Conservation (phyloP, 1,284 basidiomycete species). For the Ustilago cynodontis region DNA sequence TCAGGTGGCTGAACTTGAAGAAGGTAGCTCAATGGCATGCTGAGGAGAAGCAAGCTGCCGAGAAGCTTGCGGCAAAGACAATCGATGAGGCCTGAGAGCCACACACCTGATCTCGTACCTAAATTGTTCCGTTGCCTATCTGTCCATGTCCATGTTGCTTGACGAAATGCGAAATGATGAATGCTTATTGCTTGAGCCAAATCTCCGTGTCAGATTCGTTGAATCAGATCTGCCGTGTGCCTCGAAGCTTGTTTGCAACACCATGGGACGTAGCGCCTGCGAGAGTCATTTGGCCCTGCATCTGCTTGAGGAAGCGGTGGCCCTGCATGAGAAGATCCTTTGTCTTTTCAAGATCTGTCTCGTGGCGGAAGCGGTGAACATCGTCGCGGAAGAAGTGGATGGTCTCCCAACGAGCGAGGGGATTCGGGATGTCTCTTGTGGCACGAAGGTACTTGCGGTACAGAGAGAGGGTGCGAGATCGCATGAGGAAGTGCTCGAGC, state of each 20-base stretch:
- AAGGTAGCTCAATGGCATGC: constrained; percentile 16
- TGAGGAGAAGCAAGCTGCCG: constrained; percentile 5
- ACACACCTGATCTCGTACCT: not conserved
- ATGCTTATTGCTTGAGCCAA: not conserved
- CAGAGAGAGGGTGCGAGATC: constrained; percentile 45
- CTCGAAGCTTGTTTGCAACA: constrained; percentile 32
- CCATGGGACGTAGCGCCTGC: constrained; percentile 34
- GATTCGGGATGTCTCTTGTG: constrained; percentile 60
- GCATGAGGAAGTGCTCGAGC: constrained; percentile 58
- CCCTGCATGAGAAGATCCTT: constrained; percentile 51
- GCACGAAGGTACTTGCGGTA: constrained; percentile 60
- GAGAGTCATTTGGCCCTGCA: constrained; percentile 56
- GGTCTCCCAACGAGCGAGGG: constrained; percentile 58
- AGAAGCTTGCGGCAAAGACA: not conserved
- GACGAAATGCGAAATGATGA: not conserved
- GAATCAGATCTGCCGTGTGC: constrained; percentile 28
- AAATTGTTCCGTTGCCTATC: too few relatives aligned
- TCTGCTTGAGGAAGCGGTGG: constrained; percentile 50
- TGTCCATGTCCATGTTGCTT: not conserved
- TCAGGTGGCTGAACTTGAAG: constrained; percentile 35
- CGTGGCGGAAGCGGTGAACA: constrained; percentile 40
- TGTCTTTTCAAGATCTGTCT: constrained; percentile 44
- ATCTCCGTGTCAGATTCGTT: not conserved
- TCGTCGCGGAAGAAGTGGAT: constrained; percentile 56
- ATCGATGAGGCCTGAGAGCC: constrained; percentile 12